Evolutionary conservation across 164 flowering plant species (phyloP).

Genomic region (Cinnamomum chago): DNA sequence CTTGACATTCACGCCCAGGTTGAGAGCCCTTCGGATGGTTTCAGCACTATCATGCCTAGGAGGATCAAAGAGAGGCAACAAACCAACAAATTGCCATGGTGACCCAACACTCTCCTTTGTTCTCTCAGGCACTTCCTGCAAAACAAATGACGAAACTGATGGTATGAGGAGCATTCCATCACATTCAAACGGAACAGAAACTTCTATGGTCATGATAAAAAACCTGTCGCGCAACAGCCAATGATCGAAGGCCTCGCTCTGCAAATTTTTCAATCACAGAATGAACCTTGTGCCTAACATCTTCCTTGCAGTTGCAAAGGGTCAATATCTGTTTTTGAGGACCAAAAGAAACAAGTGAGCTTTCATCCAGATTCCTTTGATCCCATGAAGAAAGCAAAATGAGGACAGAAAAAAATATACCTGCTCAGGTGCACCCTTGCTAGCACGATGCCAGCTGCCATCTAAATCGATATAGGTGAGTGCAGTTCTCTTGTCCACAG

Average conservation of each 20-base stretch:
- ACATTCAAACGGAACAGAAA: not conserved
- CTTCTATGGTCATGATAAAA: not conserved
- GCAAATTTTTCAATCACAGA: constrained; percentile 35
- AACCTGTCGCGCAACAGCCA: constrained; percentile 38
- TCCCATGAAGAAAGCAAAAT: not conserved
- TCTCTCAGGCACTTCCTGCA: constrained; percentile 34
- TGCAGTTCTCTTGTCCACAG: constrained; percentile 43
- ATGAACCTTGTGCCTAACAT: constrained; percentile 29
- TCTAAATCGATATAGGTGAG: constrained; percentile 33
- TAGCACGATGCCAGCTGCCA: constrained; percentile 40
- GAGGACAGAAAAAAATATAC: constrained; percentile 1
- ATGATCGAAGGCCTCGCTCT: constrained; percentile 37
- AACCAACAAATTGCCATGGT: constrained; percentile 38
- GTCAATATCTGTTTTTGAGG: constrained; percentile 20
- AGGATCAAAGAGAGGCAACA: constrained; percentile 36
- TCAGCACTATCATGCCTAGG: constrained; percentile 36
- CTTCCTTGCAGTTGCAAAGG: constrained; percentile 34
- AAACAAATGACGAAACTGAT: not conserved
- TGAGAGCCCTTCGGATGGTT: constrained; percentile 34
- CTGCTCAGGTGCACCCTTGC: constrained; percentile 46
- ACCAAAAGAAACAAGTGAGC: constrained; percentile 1
- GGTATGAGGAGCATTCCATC: not conserved
- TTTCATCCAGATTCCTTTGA: not conserved
- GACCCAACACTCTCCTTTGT: constrained; percentile 30
- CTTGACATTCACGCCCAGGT: constrained; percentile 36